A percentile compares a stretch with the other conserved stretches of the same genome.
These are phyloP conservation scores for Aspergillus awamori DNA, from an alignment of 2,329 filamentous ascomycete genomes.

Conservation along the genomic window DNA sequence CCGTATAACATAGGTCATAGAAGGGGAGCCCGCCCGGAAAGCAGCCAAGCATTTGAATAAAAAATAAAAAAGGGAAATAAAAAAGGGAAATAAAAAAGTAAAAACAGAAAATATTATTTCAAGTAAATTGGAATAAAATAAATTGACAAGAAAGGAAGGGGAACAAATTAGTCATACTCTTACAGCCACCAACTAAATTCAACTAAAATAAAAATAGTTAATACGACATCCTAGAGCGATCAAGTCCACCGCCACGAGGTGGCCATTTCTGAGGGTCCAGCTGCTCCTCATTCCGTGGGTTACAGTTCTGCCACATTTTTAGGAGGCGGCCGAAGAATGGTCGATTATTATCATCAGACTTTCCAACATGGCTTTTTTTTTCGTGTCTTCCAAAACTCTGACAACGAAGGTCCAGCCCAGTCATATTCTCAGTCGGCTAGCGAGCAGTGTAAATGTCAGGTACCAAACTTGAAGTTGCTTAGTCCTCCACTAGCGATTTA, in stretches of 20 bases:
- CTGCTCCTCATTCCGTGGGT: slow-evolving; percentile 8
- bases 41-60: slow-evolving; percentile 26
- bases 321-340: neutral
- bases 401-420: neutral
- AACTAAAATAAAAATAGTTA: slow-evolving; percentile 6
- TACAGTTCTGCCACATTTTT: slow-evolving; percentile 8
- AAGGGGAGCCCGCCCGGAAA: slow-evolving; percentile 5
- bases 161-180: neutral
- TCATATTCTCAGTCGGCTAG: neutral
- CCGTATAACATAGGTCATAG: slow-evolving; percentile 10
- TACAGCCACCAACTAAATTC: neutral
- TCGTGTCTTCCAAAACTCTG: neutral
- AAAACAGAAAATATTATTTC: neutral
- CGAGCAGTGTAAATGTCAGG: slow-evolving; percentile 13
- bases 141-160: neutral
- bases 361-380: neutral
- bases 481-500: slow-evolving; percentile 9
- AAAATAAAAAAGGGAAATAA: neutral
- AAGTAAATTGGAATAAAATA: neutral
- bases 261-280: slow-evolving; percentile 20
- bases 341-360: neutral
- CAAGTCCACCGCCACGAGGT: slow-evolving; percentile 32
- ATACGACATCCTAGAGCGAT: neutral
- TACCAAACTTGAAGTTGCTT: slow-evolving; percentile 16
- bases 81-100: neutral